Percentiles rank a stretch among this genome's conserved stretches.
phyloP scores from a whole-genome alignment of 2,329 filamentous ascomycete genomes.

The Sporothrix dimorphospora region DNA sequence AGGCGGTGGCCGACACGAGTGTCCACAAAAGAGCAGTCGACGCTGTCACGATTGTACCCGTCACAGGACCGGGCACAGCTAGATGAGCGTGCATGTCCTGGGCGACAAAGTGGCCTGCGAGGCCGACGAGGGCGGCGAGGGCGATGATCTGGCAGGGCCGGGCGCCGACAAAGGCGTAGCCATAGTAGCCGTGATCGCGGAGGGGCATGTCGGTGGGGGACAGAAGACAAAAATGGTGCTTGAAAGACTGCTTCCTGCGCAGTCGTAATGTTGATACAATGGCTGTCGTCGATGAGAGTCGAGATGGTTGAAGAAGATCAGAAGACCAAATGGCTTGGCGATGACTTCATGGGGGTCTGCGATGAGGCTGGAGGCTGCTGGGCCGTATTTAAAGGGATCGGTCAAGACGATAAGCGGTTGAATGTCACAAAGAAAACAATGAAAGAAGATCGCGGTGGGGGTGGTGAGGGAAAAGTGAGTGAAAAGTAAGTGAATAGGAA shows the following conservation, averaged over 20 bases:
- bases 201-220: conserved; percentile 33
- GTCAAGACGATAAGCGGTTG: neutral
- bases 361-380: conserved; percentile 14
- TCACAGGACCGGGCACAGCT: conserved; percentile 70
- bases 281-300: neutral
- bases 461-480: neutral
- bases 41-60: conserved; percentile 80
- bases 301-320: neutral
- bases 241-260: conserved; percentile 17
- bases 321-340: neutral
- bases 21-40: conserved; percentile 80
- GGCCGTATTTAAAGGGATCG: neutral
- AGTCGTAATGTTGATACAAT: neutral
- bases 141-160: conserved; percentile 71
- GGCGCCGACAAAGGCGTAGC: conserved; percentile 75
- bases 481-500: neutral
- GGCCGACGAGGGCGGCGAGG: conserved; percentile 76
- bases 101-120: conserved; percentile 80
- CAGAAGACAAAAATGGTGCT: neutral
- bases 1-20: conserved; percentile 54
- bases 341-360: neutral
- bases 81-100: conserved; percentile 70
- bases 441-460: no score
- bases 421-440: neutral
- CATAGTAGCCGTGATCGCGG: conserved; percentile 45